These are phyloP conservation scores for Ophiostoma fasciatum DNA, from an alignment of 2,329 filamentous ascomycete genomes.

Conservation along the genomic window DNA sequence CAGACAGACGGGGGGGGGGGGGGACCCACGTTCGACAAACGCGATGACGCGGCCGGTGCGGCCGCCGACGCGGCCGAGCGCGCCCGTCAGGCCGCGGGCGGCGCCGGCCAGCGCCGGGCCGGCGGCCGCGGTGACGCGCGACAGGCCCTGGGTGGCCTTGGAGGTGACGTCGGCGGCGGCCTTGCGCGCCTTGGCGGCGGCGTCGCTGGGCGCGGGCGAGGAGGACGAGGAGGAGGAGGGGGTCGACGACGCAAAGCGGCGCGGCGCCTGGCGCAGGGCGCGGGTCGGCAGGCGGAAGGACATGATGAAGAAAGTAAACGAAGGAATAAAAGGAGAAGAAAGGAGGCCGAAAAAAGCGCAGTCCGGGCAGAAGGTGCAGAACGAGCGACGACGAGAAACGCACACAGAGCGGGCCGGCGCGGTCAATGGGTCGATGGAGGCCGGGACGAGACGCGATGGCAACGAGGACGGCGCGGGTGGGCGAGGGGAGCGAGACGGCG, in stretches of 20 bases:
- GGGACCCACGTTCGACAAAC: constrained; percentile 70
- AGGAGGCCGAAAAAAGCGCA: constrained; percentile 2
- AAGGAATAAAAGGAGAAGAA: neutral
- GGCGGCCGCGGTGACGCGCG: constrained; percentile 65
- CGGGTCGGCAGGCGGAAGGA: too few species aligned
- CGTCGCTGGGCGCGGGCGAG: constrained; percentile 34
- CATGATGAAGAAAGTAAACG: neutral
- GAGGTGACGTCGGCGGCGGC: constrained; percentile 28
- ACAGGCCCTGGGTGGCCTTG: constrained; percentile 72
- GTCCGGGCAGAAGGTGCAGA: too few species aligned
- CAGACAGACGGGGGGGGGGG: neutral
- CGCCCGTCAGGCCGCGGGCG: constrained; percentile 49
- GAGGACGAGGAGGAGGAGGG: constrained; percentile 20
- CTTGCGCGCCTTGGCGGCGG: constrained; percentile 26
- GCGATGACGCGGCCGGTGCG: constrained; percentile 64
- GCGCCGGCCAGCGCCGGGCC: constrained; percentile 63
- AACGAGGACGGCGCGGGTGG: too few species aligned
- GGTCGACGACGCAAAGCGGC: constrained; percentile 45
- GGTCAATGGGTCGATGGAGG: too few species aligned
- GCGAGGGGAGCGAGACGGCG: too few species aligned
- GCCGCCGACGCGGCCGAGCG: constrained; percentile 66
- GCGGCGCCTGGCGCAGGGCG: constrained; percentile 20
- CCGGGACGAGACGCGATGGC: too few species aligned
- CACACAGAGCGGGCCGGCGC: too few species aligned
- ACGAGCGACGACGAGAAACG: too few species aligned